These are phyloP conservation scores for Melampsora occidentalis DNA, from an alignment of 1,284 basidiomycete genomes.

Conservation along the genomic window DNA sequence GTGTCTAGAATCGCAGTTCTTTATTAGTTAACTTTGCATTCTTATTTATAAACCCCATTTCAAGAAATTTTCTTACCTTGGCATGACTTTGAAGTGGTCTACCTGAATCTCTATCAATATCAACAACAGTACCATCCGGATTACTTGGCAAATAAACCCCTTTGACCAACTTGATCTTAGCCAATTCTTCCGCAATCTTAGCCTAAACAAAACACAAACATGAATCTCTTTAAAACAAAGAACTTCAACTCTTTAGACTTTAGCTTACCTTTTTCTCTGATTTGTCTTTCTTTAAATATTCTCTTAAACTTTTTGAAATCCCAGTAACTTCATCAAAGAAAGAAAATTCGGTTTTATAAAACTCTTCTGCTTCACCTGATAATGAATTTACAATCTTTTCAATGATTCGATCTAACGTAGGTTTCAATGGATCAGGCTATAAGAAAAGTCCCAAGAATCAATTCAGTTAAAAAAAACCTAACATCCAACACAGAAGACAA, in stretches of 20 bases:
- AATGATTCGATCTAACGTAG: conserved; percentile 82
- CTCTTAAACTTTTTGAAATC: conserved; percentile 96
- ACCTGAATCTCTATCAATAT: conserved; percentile 94
- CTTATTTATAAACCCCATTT: too few relatives aligned
- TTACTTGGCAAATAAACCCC: conserved; percentile 98
- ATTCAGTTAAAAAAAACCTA: neutral
- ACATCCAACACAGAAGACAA: neutral
- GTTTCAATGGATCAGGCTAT: conserved; percentile 92
- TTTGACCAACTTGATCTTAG: conserved; percentile 83
- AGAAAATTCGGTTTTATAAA: conserved; percentile 91
- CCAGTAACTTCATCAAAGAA: conserved; percentile 97
- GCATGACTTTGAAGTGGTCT: conserved; percentile 95
- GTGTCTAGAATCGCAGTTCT: conserved; percentile 63
- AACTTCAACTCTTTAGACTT: neutral
- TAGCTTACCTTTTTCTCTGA: conserved; percentile 84
- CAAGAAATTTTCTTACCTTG: conserved; percentile 62
- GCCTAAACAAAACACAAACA: conserved; percentile 60
- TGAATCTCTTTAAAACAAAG: neutral
- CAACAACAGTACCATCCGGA: conserved; percentile 91
- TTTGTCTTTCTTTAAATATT: conserved; percentile 92
- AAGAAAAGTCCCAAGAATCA: conserved; percentile 1
- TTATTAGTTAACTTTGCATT: neutral
- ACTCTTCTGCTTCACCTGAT: conserved; percentile 82
- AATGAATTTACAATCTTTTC: conserved; percentile 76
- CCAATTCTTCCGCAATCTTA: conserved; percentile 99